Conservation (phyloP, 1,139 yeast species). For the Hyphopichia pseudoburtonii region DNA sequence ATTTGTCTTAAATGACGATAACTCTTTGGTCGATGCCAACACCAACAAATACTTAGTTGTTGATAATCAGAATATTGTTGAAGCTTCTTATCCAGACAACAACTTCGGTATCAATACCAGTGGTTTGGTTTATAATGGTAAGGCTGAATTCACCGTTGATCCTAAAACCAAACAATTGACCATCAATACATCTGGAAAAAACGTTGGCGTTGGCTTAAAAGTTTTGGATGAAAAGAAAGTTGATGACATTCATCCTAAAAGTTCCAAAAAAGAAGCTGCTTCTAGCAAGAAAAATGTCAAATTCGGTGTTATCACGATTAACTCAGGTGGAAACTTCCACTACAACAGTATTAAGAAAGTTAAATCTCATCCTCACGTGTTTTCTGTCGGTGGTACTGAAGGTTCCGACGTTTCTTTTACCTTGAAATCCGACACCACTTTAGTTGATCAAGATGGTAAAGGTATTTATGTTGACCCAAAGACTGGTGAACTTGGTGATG, state of each 20-base stretch:
- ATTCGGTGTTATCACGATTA: conserved; percentile 18
- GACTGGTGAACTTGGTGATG: conserved; percentile 26
- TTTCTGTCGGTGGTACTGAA: conserved; percentile 29
- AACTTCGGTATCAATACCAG: conserved; percentile 16
- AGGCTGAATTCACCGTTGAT: conserved; percentile 15
- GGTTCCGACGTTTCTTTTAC: conserved; percentile 23
- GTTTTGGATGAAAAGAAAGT: neutral
- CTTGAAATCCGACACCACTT: conserved; percentile 23
- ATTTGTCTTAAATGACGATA: conserved; percentile 18
- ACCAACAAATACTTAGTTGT: conserved; percentile 15
- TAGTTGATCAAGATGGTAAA: conserved; percentile 28
- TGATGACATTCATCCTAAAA: conserved; percentile 3
- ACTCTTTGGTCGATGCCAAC: conserved; percentile 19
- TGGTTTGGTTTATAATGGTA: conserved; percentile 14
- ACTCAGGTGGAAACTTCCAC: conserved; percentile 23
- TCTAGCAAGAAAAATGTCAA: too few species aligned
- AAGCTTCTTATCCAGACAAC: conserved; percentile 14
- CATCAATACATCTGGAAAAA: too few species aligned
- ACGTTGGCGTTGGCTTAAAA: conserved; percentile 3
- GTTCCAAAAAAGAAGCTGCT: conserved; percentile 1
- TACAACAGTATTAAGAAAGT: conserved; percentile 25
- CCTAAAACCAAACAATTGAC: neutral
- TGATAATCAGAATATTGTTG: conserved; percentile 13
- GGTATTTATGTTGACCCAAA: conserved; percentile 24
- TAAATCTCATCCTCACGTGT: conserved; percentile 27